Evolutionary conservation across 176 grass and related monocot species (phyloP).

Genomic region (Oryza australiensis): DNA sequence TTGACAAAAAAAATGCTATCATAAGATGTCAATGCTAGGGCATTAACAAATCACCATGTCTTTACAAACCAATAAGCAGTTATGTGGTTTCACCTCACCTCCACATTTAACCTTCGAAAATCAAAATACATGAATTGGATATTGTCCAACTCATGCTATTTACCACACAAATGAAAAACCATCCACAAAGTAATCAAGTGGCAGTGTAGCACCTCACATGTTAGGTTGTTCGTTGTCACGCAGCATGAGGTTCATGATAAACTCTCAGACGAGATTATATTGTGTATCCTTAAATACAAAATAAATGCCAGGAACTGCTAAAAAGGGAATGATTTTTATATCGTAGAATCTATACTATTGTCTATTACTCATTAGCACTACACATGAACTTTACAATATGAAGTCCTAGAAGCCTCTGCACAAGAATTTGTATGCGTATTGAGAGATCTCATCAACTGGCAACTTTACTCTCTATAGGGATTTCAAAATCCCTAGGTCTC

Average conservation of each 20-base stretch:
- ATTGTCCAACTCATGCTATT: neutral
- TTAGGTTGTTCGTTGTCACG: neutral
- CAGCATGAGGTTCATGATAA: neutral
- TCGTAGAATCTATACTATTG: conserved; percentile 36
- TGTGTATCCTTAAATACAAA: neutral
- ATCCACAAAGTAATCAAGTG: neutral
- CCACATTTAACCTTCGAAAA: neutral
- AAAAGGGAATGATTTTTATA: conserved; percentile 8
- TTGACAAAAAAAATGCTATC: neutral
- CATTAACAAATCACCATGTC: neutral
- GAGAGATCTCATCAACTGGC: conserved; percentile 30
- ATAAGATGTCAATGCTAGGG: neutral
- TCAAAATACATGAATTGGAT: neutral
- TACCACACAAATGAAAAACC: neutral
- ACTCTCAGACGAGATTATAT: neutral
- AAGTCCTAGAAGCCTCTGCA: conserved; percentile 29
- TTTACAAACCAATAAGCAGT: neutral
- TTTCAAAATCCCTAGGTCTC: neutral
- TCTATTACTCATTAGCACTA: conserved; percentile 43
- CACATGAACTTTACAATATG: conserved; percentile 49
- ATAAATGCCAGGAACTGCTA: neutral
- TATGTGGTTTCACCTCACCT: neutral
- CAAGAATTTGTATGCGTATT: conserved; percentile 35
- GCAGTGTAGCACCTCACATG: neutral
- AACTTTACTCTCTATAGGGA: conserved; percentile 37